These are phyloP conservation scores for Phytophthora chlamydospora DNA, from an alignment of 352 stramenopile species.

Conservation along the genomic window DNA sequence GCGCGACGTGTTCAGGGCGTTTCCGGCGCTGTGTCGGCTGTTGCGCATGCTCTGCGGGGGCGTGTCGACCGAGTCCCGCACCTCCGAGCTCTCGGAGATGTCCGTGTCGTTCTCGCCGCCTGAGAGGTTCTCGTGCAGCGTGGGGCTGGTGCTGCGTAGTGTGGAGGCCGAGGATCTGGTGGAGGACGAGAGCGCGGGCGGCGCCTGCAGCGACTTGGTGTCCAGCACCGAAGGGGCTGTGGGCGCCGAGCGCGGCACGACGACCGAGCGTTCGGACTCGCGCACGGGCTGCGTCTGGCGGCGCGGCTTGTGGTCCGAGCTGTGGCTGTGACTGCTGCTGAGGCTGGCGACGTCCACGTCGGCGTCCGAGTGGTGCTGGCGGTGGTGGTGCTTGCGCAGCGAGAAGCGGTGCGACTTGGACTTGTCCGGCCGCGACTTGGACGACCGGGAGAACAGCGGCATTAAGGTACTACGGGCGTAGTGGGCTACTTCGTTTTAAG, in stretches of 20 bases:
- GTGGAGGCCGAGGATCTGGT: slow-evolving; percentile 58
- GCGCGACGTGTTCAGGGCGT: slow-evolving; percentile 13
- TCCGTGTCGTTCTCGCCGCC: slow-evolving; percentile 48
- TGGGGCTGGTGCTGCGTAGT: slow-evolving; percentile 43
- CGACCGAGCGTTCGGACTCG: slow-evolving; percentile 30
- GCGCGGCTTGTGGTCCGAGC: slow-evolving; percentile 29
- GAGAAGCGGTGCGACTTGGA: slow-evolving; percentile 68
- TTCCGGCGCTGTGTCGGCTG: slow-evolving; percentile 35
- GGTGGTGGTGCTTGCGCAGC: slow-evolving; percentile 66
- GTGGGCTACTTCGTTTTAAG: slow-evolving; percentile 3
- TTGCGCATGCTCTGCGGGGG: slow-evolving; percentile 32
- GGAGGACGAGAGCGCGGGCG: slow-evolving; percentile 58
- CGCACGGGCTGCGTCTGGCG: slow-evolving; percentile 27
- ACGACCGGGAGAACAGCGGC: slow-evolving; percentile 71
- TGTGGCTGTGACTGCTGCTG: slow-evolving; percentile 29
- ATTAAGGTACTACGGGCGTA: slow-evolving; percentile 40
- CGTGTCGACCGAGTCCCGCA: slow-evolving; percentile 35
- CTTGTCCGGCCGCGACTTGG: slow-evolving; percentile 38
- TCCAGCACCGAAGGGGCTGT: not conserved
- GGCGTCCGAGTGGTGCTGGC: slow-evolving; percentile 22
- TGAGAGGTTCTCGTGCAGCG: slow-evolving; percentile 47
- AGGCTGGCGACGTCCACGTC: slow-evolving; percentile 17
- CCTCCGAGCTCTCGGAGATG: slow-evolving; percentile 35
- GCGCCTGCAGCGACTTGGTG: slow-evolving; percentile 33
- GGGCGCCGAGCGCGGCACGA: slow-evolving; percentile 21